Conservation (phyloP, 176 grass and related monocot genomes). For the Secale cereale region DNA sequence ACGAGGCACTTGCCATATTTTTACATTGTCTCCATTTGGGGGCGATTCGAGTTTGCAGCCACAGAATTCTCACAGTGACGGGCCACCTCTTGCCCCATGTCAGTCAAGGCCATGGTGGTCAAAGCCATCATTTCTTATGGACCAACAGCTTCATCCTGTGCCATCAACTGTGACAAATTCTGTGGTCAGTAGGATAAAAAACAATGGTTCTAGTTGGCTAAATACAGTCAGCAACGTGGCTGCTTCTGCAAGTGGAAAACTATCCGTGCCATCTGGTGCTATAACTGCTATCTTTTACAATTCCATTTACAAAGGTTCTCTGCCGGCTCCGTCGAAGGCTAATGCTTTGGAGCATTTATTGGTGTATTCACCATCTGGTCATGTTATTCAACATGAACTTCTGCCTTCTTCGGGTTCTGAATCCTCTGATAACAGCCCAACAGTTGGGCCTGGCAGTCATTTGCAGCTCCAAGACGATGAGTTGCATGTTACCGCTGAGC, state of each 20-base stretch:
- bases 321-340: slow-evolving; percentile 53
- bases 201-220: slow-evolving; percentile 85
- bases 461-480: slow-evolving; percentile 90
- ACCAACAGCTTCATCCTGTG: slow-evolving; percentile 79
- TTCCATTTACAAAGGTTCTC: slow-evolving; percentile 59
- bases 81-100: slow-evolving; percentile 68
- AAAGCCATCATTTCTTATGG: slow-evolving; percentile 69
- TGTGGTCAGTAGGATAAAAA: slow-evolving; percentile 97
- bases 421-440: slow-evolving; percentile 60
- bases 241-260: slow-evolving; percentile 86
- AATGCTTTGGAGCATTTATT: slow-evolving; percentile 96
- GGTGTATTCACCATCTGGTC: slow-evolving; percentile 93
- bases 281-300: slow-evolving; percentile 85
- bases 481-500: slow-evolving; percentile 84
- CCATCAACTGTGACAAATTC: slow-evolving; percentile 76
- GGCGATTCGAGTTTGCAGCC: slow-evolving; percentile 81
- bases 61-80: slow-evolving; percentile 69
- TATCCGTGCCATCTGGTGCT: slow-evolving; percentile 76
- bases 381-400: slow-evolving; percentile 99
- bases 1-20: slow-evolving; percentile 84
- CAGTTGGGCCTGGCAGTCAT: slow-evolving; percentile 46
- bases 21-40: slow-evolving; percentile 87
- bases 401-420: slow-evolving; percentile 65
- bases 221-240: slow-evolving; percentile 97
- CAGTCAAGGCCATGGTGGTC: slow-evolving; percentile 95